Percentiles rank a stretch among this genome's conserved stretches.
Evolutionary conservation across 2,329 filamentous ascomycete species (phyloP).

Genomic region (Colletotrichum siamense): DNA sequence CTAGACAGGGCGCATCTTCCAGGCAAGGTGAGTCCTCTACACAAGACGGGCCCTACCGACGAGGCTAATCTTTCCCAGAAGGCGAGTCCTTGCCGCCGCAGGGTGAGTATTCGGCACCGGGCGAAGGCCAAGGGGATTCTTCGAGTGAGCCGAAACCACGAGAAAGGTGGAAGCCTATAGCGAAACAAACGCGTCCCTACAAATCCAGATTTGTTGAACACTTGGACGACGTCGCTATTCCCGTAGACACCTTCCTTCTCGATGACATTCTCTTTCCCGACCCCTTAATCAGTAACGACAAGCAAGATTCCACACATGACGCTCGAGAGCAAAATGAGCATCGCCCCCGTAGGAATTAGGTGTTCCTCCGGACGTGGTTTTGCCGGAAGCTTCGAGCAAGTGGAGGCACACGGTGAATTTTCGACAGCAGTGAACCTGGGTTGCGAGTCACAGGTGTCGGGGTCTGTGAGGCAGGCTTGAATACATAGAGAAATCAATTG

Average conservation of each 20-base stretch:
- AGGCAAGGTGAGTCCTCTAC: background rate
- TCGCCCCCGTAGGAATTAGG: background rate
- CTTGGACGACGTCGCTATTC: background rate
- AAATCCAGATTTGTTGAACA: background rate
- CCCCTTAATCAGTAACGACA: background rate
- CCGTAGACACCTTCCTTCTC: background rate
- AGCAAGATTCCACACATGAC: background rate
- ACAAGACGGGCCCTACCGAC: background rate
- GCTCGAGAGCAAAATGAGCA: background rate
- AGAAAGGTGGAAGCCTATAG: background rate
- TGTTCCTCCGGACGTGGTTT: background rate
- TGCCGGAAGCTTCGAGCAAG: background rate
- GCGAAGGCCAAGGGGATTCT: background rate
- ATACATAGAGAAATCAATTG: background rate
- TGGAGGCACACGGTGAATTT: background rate
- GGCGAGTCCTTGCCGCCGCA: background rate
- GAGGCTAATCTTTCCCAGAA: background rate
- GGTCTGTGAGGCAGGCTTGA: background rate
- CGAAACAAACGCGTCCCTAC: background rate
- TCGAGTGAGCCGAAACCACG: background rate
- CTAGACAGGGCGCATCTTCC: background rate
- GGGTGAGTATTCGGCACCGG: background rate
- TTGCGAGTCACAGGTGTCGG: background rate
- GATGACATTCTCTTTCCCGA: background rate
- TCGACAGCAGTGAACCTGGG: background rate